phyloP scores from a whole-genome alignment of 2,329 filamentous ascomycete species.

The Rhexocercosporidium sp. region DNA sequence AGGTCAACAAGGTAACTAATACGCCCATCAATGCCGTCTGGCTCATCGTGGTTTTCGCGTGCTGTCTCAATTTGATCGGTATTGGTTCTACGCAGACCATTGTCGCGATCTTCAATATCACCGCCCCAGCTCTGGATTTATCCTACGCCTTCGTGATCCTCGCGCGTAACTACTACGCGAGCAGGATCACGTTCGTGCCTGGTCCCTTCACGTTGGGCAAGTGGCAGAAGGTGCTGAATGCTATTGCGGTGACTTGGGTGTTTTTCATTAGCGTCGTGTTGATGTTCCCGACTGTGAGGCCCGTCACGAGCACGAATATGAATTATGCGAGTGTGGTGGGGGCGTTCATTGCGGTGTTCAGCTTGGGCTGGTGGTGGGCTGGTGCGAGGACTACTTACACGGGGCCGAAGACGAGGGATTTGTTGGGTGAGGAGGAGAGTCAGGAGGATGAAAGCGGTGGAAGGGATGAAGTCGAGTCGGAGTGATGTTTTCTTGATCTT shows the following conservation, averaged over 20 bases:
- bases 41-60: constrained; percentile 65
- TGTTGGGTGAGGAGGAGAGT: constrained; percentile 2
- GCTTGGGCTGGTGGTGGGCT: constrained; percentile 52
- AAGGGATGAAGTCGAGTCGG: not conserved
- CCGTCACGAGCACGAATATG: constrained; percentile 56
- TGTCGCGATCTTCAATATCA: constrained; percentile 57
- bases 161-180: constrained; percentile 44
- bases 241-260: constrained; percentile 64
- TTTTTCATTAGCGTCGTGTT: constrained; percentile 66
- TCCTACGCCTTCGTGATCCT: constrained; percentile 66
- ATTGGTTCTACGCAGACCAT: constrained; percentile 57
- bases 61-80: constrained; percentile 55
- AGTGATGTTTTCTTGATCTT: not conserved
- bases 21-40: constrained; percentile 68
- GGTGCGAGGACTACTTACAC: constrained; percentile 51
- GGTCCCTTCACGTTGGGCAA: constrained; percentile 62
- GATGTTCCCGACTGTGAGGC: constrained; percentile 55
- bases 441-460: not conserved
- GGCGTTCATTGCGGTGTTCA: constrained; percentile 53
- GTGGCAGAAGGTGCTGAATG: constrained; percentile 60
- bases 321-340: constrained; percentile 54
- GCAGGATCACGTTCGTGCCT: constrained; percentile 33
- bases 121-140: constrained; percentile 55
- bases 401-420: constrained; percentile 61
- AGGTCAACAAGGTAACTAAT: constrained; percentile 57